Evolutionary conservation across 352 stramenopile genomes (phyloP).

Genomic region (Globisporangium solare): DNA sequence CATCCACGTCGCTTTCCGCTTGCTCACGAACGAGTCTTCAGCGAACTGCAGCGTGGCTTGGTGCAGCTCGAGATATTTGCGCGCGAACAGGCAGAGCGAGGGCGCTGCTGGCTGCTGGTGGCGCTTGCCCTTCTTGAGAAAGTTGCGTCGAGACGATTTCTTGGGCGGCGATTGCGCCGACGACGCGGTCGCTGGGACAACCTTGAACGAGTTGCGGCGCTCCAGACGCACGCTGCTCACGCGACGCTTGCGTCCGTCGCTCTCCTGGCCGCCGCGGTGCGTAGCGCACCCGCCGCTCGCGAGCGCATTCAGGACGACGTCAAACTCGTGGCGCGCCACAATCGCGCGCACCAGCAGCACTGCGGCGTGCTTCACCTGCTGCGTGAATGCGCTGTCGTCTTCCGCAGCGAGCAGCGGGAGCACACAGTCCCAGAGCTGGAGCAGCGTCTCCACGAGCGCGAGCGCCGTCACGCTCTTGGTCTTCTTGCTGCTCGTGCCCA

Average conservation of each 20-base stretch:
- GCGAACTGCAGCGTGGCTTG: constrained; percentile 53
- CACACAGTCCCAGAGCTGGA: constrained; percentile 57
- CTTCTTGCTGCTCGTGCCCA: no score
- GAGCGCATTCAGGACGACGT: constrained; percentile 46
- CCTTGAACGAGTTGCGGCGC: constrained; percentile 8
- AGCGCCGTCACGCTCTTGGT: constrained; percentile 22
- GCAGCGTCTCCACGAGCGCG: constrained; percentile 32
- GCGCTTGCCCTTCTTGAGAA: constrained; percentile 18
- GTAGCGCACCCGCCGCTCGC: constrained; percentile 43
- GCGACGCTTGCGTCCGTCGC: constrained; percentile 16
- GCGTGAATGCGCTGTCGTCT: constrained; percentile 7
- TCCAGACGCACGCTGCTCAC: constrained; percentile 15
- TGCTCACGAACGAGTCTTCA: constrained; percentile 27
- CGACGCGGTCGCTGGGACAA: constrained; percentile 9
- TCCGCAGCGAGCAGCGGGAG: constrained; percentile 36
- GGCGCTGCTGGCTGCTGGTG: constrained; percentile 19
- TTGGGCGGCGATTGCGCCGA: constrained; percentile 8
- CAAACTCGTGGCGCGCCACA: constrained; percentile 48
- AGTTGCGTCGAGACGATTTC: constrained; percentile 11
- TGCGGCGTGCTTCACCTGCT: constrained; percentile 13
- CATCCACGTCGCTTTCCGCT: constrained; percentile 13
- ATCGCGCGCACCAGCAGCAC: constrained; percentile 36
- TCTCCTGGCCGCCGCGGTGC: constrained; percentile 18
- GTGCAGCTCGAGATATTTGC: constrained; percentile 57
- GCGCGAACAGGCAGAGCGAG: constrained; percentile 42